Percentiles rank a stretch among this genome's conserved stretches.
These are phyloP conservation scores for Paratinospora sagittata DNA, from an alignment of 164 flowering plant species.

Conservation along the genomic window DNA sequence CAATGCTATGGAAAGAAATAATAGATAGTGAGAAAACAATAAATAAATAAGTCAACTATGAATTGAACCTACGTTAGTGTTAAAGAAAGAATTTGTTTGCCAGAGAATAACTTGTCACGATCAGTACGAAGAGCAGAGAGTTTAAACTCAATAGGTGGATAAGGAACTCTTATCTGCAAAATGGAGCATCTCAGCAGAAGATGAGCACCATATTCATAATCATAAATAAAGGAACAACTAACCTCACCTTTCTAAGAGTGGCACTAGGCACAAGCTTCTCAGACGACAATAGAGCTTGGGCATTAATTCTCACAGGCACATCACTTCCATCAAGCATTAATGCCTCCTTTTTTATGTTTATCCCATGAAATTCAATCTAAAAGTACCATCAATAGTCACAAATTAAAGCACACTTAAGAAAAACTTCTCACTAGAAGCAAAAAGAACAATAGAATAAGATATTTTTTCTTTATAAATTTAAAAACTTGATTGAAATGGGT, in stretches of 20 bases:
- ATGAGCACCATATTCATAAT: not conserved
- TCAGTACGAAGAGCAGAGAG: conserved; percentile 52
- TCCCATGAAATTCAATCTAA: conserved; percentile 87
- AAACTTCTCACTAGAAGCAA: not conserved
- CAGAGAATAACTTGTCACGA: conserved; percentile 87
- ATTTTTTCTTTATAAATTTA: not conserved
- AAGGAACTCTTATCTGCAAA: conserved; percentile 70
- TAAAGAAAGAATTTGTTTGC: conserved; percentile 78
- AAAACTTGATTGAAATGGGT: not conserved
- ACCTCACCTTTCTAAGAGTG: conserved; percentile 61
- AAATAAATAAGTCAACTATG: not conserved
- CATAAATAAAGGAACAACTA: not conserved
- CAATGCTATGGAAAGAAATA: conserved; percentile 1
- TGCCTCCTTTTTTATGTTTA: conserved; percentile 52
- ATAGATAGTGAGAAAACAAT: not conserved
- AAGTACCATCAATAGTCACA: conserved; percentile 9
- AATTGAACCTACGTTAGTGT: conserved; percentile 68
- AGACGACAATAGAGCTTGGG: conserved; percentile 56
- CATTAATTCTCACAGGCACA: conserved; percentile 76
- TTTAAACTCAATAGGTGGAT: conserved; percentile 65
- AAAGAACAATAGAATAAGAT: not conserved
- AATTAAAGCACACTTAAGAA: not conserved
- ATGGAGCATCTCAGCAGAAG: not conserved
- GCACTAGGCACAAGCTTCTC: conserved; percentile 84
- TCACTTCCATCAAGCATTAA: conserved; percentile 91